phyloP scores from a whole-genome alignment of 2,329 filamentous ascomycete genomes.

The Fusarium verrucosum region DNA sequence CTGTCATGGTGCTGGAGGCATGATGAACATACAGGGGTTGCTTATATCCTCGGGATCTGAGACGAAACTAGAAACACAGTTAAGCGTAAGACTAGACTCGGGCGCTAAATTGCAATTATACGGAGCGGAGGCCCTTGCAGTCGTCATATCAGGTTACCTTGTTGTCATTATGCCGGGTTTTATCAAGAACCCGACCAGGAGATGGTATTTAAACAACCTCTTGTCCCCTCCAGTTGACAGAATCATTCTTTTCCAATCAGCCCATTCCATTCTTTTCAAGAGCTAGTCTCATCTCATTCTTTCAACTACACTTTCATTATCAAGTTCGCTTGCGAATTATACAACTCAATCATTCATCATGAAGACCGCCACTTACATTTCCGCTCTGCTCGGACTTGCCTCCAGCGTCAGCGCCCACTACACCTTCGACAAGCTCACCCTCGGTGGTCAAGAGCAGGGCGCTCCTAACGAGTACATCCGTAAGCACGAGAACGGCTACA shows the following conservation, averaged over 20 bases:
- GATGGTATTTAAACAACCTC: constrained; percentile 2
- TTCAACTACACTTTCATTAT: constrained; percentile 6
- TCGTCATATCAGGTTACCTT: background rate
- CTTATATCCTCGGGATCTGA: no score
- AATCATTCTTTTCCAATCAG: constrained; percentile 16
- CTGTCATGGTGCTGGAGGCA: no score
- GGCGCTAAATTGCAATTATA: background rate
- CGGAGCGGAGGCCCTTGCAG: no score
- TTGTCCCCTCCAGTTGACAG: background rate
- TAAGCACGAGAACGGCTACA: constrained; percentile 21
- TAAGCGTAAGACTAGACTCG: background rate
- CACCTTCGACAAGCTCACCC: constrained; percentile 22
- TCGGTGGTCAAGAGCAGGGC: background rate
- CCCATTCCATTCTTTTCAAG: constrained; percentile 21
- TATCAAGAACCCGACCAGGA: background rate
- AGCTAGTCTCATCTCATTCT: constrained; percentile 26
- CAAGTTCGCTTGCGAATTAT: constrained; percentile 12
- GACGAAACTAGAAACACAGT: constrained; percentile 7
- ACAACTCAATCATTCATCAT: constrained; percentile 5
- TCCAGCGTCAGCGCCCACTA: constrained; percentile 20
- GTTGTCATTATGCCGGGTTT: background rate
- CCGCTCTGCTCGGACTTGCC: constrained; percentile 13
- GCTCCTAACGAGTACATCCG: constrained; percentile 18
- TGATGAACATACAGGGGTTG: no score
- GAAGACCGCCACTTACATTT: constrained; percentile 19